phyloP scores from a whole-genome alignment of 169 alveolate species.

The Plasmodium gaboni region DNA sequence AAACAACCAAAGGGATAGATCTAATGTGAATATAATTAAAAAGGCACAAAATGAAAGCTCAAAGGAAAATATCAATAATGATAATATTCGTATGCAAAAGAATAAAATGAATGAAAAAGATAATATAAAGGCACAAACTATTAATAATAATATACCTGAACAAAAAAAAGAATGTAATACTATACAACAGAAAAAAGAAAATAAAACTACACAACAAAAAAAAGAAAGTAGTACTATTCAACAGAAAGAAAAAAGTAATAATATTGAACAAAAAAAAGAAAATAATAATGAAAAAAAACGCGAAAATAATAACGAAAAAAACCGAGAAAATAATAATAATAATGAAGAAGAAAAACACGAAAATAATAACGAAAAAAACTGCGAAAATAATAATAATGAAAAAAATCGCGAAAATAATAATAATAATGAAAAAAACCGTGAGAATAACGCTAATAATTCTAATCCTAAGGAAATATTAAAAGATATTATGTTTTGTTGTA shows the following conservation, averaged over 20 bases:
- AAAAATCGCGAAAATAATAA: background rate
- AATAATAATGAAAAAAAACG: background rate
- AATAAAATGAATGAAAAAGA: no score
- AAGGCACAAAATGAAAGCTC: no score
- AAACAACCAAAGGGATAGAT: no score
- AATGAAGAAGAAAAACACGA: background rate
- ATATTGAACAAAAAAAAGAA: background rate
- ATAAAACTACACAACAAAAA: background rate
- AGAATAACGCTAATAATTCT: background rate
- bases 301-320: no score
- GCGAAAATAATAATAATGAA: background rate
- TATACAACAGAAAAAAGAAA: constrained; percentile 12
- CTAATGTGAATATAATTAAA: no score
- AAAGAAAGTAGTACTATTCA: background rate
- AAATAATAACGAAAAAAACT: background rate
- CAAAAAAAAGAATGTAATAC: constrained; percentile 5
- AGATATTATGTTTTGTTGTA: constrained; percentile 1
- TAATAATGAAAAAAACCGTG: background rate
- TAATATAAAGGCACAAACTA: no score
- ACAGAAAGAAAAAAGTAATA: background rate
- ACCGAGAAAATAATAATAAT: background rate
- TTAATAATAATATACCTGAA: no score
- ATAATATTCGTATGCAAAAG: no score
- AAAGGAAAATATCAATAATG: no score
- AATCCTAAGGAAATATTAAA: background rate